Evolutionary conservation across 2,329 filamentous ascomycete species (phyloP), one percentile per base, ranked within the genome.

Genomic region (Cladophialophora yegresii): DNA sequence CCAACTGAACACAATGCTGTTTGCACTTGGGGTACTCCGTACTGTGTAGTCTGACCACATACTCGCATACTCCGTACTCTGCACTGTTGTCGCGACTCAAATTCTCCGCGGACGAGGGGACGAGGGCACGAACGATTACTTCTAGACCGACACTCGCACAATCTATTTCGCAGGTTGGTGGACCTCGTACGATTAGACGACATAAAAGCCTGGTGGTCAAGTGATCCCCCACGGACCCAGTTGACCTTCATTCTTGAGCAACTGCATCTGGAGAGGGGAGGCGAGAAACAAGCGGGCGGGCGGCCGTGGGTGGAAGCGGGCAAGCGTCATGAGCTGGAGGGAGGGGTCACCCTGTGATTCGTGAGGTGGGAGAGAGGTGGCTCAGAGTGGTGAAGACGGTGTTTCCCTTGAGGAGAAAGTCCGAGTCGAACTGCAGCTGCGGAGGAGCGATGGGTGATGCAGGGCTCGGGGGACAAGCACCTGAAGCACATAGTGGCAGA

Each of bases 281-380:
- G 54, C 40, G 36, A 57, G 54, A 57, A 20, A 57, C 36, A 49
- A 45, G 40, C 40, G 28, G 22, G 55, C 55, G 30, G 36, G 36
- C 16, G 30, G 22, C 36, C 40, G 26, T 28, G 26, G 45, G 26
- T 40, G 16, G 16, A 30, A 58, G 36, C 20, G 55, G 9, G 55
- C 40, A 49, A 45, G 23, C 54, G 53, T 50, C 23, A 40, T 10
- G 36, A 59, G 43, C 45, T 20, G 20, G 26, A 7, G 54, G 23
- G 22, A 3, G 16, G 30, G 36, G 20, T 2, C 16, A 13, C 16
- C 28, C 23, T 36, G 40, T 58, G 55, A 58, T 58, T 49, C 20
- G 55, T 22, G 55, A 45, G 40, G 45, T 32, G 16, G 36, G 36
- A 12, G 33, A 36, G 12, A 12, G 4, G 33, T 28, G 26, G 26